phyloP scores from a whole-genome alignment of 495 filamentous ascomycete species.

The Penicillium macrosclerotiorum region DNA sequence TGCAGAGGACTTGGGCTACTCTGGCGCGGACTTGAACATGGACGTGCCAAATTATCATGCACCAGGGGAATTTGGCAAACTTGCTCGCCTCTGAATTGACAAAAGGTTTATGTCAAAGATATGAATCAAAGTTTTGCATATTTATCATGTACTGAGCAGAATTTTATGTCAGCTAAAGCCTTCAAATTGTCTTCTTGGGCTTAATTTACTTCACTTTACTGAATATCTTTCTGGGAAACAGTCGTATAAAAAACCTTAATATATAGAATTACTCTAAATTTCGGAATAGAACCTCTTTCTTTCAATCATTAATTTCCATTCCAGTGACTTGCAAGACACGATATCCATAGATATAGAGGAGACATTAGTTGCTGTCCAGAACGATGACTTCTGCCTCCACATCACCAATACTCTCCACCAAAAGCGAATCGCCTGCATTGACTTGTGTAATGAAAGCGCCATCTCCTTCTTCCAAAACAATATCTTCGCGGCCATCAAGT shows the following conservation, averaged over 20 bases:
- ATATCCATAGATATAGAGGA: not conserved
- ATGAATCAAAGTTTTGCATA: too few relatives aligned
- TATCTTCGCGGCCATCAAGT: constrained; percentile 59
- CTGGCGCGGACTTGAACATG: constrained; percentile 72
- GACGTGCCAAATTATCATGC: constrained; percentile 63
- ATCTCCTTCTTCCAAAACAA: constrained; percentile 66
- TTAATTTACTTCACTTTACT: too few relatives aligned
- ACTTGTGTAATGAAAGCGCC: constrained; percentile 63
- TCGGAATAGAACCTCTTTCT: too few relatives aligned
- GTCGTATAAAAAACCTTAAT: too few relatives aligned
- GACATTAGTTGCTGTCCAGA: constrained; percentile 49
- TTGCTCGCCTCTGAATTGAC: constrained; percentile 23
- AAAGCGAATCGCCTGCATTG: constrained; percentile 57
- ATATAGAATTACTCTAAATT: too few relatives aligned
- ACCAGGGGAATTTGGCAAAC: constrained; percentile 45
- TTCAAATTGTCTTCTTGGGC: too few relatives aligned
- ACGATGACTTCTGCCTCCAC: constrained; percentile 66
- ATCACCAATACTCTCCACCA: constrained; percentile 62
- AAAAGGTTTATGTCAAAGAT: too few relatives aligned
- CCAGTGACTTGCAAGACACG: too few relatives aligned
- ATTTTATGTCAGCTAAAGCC: too few relatives aligned
- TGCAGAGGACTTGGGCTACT: constrained; percentile 77
- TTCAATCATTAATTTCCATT: too few relatives aligned
- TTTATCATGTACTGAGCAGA: too few relatives aligned
- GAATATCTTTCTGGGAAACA: too few relatives aligned